Evolutionary conservation across 768 basidiomycete species (phyloP), one percentile per base, ranked within the genome.

Genomic region (Coprinellus micaceus): DNA sequence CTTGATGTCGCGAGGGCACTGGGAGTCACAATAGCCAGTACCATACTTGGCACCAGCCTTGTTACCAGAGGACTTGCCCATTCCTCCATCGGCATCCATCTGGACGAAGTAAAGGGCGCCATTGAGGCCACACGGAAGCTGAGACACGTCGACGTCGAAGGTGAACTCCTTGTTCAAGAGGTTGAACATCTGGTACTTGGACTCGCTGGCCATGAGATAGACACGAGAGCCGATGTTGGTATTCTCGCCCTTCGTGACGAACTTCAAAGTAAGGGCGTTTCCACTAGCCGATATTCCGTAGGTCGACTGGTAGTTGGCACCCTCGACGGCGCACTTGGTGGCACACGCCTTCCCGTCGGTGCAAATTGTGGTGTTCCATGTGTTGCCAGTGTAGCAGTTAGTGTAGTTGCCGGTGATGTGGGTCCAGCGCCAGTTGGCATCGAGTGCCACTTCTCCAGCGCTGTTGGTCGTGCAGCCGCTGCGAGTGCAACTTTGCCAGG

Each of bases 11-110:
- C 72, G 68, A 11, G 83, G 83, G 71, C 83, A 85, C 68, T 85
- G 83, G 17, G 83, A 77, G 66, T 85, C 83, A 67, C 83, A 84
- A 69, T 85, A 85, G 13, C 83, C 83, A n/a, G 82, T 82, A 46
- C 82, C 82, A 68, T 79, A 85, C 66, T 80, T 69, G 46, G 74
- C 71, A 29, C 76, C 75, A 17, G 82, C 82, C 73, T 81, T 79
- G 77, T 84, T 84, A 62, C 60, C 69, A 30, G 80, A 62, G 70
- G 69, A 80, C 62, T 74, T 69, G 54, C 73, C 57, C 43, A 67
- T 64, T 33, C 82, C 83, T 69, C 83, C 83, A 61, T 83, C 82
- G 11, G 75, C 74, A 62, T 79, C 82, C 83, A 84, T 85, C 68
- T 79, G 75, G 51, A 73, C 69, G 69, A 84, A 82, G 74, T 84